Evolutionary conservation across 106 monocot species (phyloP).

Genomic region (Acanthochlamys bracteata): DNA sequence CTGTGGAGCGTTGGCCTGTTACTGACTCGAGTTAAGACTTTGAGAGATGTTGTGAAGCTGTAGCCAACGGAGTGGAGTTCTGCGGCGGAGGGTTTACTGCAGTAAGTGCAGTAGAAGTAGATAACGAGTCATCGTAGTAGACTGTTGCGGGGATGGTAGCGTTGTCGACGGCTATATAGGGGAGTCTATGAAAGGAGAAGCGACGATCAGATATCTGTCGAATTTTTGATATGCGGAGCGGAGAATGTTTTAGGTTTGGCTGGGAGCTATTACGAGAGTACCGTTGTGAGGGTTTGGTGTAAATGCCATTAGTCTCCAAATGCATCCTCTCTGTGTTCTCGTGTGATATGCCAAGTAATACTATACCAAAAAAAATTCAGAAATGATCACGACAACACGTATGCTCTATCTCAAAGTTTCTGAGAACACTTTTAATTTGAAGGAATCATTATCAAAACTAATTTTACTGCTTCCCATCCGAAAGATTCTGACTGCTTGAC

Average conservation of each 20-base stretch:
- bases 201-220: slow-evolving; percentile 14
- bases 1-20: slow-evolving; percentile 26
- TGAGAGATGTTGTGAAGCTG: slow-evolving; percentile 25
- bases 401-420: too few species aligned
- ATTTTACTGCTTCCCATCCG: too few species aligned
- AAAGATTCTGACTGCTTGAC: too few species aligned
- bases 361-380: too few species aligned
- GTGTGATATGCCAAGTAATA: too few species aligned
- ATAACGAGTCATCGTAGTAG: slow-evolving; percentile 8
- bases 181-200: slow-evolving; percentile 23
- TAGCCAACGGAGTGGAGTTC: slow-evolving; percentile 31
- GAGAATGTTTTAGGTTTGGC: slow-evolving; percentile 31
- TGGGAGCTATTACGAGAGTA: slow-evolving; percentile 19
- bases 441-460: too few species aligned
- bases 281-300: slow-evolving; percentile 22
- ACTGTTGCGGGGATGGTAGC: slow-evolving; percentile 21
- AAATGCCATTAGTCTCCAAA: slow-evolving; percentile 3
- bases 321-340: too few species aligned
- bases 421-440: too few species aligned
- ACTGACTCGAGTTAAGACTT: slow-evolving; percentile 36
- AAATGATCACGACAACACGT: too few species aligned
- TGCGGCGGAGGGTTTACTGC: slow-evolving; percentile 14
- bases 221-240: slow-evolving; percentile 8
- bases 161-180: slow-evolving; percentile 11
- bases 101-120: not conserved